Conservation (phyloP, 495 filamentous ascomycete genomes). For the Hypoxylon subgilvum region DNA sequence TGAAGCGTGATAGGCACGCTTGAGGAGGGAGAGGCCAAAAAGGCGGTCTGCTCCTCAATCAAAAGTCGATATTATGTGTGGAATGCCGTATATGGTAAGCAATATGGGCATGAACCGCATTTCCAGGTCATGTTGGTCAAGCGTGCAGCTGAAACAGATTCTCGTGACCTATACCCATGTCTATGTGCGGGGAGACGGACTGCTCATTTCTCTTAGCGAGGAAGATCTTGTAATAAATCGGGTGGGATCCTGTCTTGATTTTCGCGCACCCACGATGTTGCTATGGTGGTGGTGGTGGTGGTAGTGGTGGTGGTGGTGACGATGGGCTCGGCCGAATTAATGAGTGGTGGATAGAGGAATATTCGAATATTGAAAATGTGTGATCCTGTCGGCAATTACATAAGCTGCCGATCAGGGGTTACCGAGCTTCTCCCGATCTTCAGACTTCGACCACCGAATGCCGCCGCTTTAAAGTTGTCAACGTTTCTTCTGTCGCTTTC, state of each 20-base stretch:
- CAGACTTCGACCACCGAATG: not conserved
- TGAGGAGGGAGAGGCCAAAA: constrained; percentile 1
- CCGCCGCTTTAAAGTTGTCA: not conserved
- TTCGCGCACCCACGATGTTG: constrained; percentile 3
- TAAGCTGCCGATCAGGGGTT: not conserved
- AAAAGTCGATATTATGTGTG: constrained; percentile 16
- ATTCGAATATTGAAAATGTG: too few relatives aligned
- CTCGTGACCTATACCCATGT: constrained; percentile 13
- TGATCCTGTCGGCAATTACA: too few relatives aligned
- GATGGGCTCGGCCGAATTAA: not conserved
- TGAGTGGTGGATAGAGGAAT: not conserved
- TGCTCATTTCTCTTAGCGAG: not conserved
- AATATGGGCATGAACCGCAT: constrained; percentile 15
- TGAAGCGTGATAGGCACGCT: not conserved
- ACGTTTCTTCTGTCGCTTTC: not conserved
- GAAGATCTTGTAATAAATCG: constrained; percentile 14
- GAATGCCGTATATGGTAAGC: constrained; percentile 17
- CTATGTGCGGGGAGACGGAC: not conserved
- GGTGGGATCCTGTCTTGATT: constrained; percentile 4
- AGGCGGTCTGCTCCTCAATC: constrained; percentile 29
- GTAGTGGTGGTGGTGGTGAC: constrained; percentile 1
- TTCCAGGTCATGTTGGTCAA: constrained; percentile 14
- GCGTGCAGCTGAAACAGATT: constrained; percentile 7
- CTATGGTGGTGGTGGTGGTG: not conserved
- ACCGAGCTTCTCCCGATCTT: not conserved